These are phyloP conservation scores for Aplosporella prunicola DNA, from an alignment of 2,329 filamentous ascomycete genomes.

Conservation along the genomic window DNA sequence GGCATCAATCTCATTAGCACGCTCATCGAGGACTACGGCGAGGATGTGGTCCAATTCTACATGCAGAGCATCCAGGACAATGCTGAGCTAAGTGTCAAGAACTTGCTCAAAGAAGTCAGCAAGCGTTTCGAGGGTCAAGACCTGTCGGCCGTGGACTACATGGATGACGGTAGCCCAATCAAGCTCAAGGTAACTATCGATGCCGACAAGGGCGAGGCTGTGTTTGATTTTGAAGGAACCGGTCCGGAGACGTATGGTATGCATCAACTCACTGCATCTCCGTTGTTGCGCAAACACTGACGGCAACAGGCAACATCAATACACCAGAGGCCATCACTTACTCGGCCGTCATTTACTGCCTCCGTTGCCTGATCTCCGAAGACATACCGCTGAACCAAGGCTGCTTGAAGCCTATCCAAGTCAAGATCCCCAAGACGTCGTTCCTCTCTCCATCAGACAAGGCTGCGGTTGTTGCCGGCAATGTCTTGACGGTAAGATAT, in stretches of 20 bases:
- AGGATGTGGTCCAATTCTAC: slow-evolving; percentile 70
- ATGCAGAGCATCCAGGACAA: slow-evolving; percentile 78
- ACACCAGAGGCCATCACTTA: slow-evolving; percentile 75
- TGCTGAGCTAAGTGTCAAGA: slow-evolving; percentile 65
- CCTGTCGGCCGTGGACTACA: slow-evolving; percentile 68
- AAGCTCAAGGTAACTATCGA: slow-evolving; percentile 66
- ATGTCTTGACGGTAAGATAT: slow-evolving; percentile 59
- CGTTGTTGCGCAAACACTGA: neutral
- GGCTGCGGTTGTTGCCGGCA: slow-evolving; percentile 74
- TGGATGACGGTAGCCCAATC: slow-evolving; percentile 80
- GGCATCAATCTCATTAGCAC: slow-evolving; percentile 68
- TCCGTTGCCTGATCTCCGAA: slow-evolving; percentile 68
- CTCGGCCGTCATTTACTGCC: slow-evolving; percentile 76
- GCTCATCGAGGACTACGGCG: slow-evolving; percentile 68
- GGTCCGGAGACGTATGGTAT: slow-evolving; percentile 66
- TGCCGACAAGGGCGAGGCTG: slow-evolving; percentile 60
- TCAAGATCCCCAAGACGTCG: slow-evolving; percentile 61
- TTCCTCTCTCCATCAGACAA: slow-evolving; percentile 67
- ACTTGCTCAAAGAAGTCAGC: slow-evolving; percentile 62
- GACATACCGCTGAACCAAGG: slow-evolving; percentile 84
- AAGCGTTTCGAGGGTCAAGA: slow-evolving; percentile 59
- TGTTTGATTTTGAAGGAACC: slow-evolving; percentile 71
- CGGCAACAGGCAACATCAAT: slow-evolving; percentile 55
- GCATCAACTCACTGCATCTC: slow-evolving; percentile 12
- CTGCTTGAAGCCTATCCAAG: slow-evolving; percentile 66